Evolutionary conservation across 2,329 filamentous ascomycete genomes (phyloP).

Genomic region (Calycina herbarum): DNA sequence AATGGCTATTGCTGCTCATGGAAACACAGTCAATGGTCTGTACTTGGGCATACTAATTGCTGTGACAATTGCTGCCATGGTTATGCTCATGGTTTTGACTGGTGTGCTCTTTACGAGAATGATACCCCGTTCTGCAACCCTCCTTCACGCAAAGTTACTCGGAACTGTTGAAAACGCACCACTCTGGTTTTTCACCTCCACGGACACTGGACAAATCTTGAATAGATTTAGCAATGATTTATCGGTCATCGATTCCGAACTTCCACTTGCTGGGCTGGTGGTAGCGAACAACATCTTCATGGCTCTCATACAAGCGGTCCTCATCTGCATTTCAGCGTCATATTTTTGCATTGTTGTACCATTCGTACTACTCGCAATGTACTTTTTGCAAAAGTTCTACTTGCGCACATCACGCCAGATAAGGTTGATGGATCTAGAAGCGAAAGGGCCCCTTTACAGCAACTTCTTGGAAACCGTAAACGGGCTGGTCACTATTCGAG

Average conservation of each 20-base stretch:
- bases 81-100: constrained; percentile 32
- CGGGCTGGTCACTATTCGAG: constrained; percentile 54
- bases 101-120: constrained; percentile 52
- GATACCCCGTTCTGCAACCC: constrained; percentile 52
- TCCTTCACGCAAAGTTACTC: constrained; percentile 49
- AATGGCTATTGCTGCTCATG: constrained; percentile 25
- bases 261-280: constrained; percentile 22
- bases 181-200: constrained; percentile 45
- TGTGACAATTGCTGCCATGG: constrained; percentile 29
- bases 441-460: constrained; percentile 59
- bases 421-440: constrained; percentile 46
- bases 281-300: constrained; percentile 31
- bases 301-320: constrained; percentile 36
- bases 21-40: constrained; percentile 25
- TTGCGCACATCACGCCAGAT: constrained; percentile 7
- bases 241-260: not conserved
- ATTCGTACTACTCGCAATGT: constrained; percentile 37
- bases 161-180: constrained; percentile 46
- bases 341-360: constrained; percentile 12
- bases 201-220: constrained; percentile 41
- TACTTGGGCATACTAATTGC: constrained; percentile 26
- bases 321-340: not conserved
- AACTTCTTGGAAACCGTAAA: constrained; percentile 57
- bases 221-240: constrained; percentile 7
- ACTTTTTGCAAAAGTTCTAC: constrained; percentile 7